Base-by-base conservation (phyloP, 1,284 basidiomycete genomes). In the Ganoderma lingzhi region DNA sequence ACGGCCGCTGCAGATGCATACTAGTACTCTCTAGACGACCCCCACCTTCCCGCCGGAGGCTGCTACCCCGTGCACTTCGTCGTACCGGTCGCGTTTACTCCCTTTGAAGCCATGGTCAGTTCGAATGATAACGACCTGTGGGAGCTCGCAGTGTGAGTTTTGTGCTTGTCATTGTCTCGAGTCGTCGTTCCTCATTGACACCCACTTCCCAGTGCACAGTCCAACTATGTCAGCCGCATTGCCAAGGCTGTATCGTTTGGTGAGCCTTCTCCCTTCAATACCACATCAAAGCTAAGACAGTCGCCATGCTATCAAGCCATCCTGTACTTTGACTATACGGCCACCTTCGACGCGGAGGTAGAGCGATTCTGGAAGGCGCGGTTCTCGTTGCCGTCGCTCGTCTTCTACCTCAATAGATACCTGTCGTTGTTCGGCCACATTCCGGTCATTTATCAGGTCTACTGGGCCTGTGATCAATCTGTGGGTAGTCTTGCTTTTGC, bases 331-430 rank as follows among this genome's bases (percentile, higher is more conserved):
- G 64, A 65, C 64, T 65, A 65, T 55, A 15, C 35, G 39, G 17
- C 58, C 12, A 65, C 55, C 0, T 59, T 65, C 32, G 15, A 28
- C 32, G 15, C 48, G 2, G 64, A 65, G 44, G 42, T 65, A 23
- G 64, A 58, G 23, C 64, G 53, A 1, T 65, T 42, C 42, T 65
- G 64, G 64, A 45, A 19, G 28, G 51, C n/a, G 2, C 35, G 62
- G 19, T 45, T 45, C 28, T 30, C 17, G 32, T 37, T 4, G 10
- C n/a, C 15, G 35, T 23, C 62, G n/a, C 41, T n/a, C 48, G 51
- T 35, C 17, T 71, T 64, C 56, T 42, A 67, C 12, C 37, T 64
- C 32, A 70, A 67, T 44, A 65, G 69, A 14, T 67, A 70, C 41
- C 32, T 66, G 17, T 48, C 62, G 9, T 32, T 70, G 6, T 23